Base-by-base conservation (phyloP, 768 basidiomycete genomes). In the Amanita rubescens region DNA sequence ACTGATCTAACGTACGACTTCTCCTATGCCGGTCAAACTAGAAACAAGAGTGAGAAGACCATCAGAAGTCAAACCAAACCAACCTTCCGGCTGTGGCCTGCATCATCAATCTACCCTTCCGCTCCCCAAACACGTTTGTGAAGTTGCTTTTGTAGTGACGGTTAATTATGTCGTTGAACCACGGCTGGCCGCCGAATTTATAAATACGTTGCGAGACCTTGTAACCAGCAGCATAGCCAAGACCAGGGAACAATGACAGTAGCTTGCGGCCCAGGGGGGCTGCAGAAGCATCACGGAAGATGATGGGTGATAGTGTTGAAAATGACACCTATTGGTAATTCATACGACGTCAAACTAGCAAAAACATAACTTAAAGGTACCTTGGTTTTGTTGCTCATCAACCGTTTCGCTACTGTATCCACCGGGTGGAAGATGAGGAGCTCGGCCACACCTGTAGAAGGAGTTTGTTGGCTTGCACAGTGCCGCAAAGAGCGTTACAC, bases 161-260 rank as follows among this genome's bases (percentile, higher is more conserved):
- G 58, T 78, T 77, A 68, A 99, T 84, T 65, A 94, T 62, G 72
- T 98, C 96, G 71, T 93, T 88, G 71, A 97, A 96, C 79, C 85
- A 98, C 12, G 95, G 95, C 71, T 99, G 95, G 5, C 95, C 95
- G 57, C 95, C 95, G 63, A 98, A 99, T 72, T 96, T 99, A 84
- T 94, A 95, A 62, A 92, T 79, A 49, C 94, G 82, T 70, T 97
- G 94, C 0, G 91, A 71, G 63, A 97, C 73, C 69, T 98, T 99
- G 83, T 98, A 99, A 4, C 96, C 94, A 24, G 95, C 96, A 4
- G 96, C 95, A 66, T 99, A 99, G 2, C 95, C 95, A 3, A 99
- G 82, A 50, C 93, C 95, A 33, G 95, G 95, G 75, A 99, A 99
- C n/a, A 99, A 79, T 3, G 93, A 95, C 15, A 96, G 59, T 59